These are phyloP conservation scores for Chrysosporium keratinophilum DNA, from an alignment of 2,329 filamentous ascomycete genomes.

Conservation along the genomic window DNA sequence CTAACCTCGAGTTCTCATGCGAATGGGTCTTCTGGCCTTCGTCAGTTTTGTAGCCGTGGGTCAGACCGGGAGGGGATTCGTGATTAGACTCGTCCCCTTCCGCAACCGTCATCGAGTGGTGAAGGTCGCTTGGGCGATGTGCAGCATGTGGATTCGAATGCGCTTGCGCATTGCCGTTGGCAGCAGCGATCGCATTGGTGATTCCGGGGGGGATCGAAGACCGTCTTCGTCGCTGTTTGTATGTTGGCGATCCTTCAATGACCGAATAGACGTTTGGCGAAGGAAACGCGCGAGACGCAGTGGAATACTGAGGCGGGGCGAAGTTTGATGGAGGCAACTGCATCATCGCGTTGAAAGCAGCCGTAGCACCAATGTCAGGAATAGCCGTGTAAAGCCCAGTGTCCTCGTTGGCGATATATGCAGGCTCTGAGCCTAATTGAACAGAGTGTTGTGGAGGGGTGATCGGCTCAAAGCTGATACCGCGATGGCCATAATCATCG, in stretches of 20 bases:
- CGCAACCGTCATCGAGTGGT: constrained; percentile 80
- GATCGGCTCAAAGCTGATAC: constrained; percentile 90
- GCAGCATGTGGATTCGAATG: constrained; percentile 45
- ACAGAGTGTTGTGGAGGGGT: constrained; percentile 88
- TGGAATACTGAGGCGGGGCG: constrained; percentile 66
- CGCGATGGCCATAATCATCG: constrained; percentile 94
- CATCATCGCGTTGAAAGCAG: constrained; percentile 76
- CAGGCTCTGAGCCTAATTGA: constrained; percentile 72
- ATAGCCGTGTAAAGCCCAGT: constrained; percentile 92
- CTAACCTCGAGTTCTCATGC: constrained; percentile 70
- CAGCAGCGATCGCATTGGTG: constrained; percentile 55
- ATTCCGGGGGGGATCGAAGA: constrained; percentile 82
- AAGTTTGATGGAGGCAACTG: constrained; percentile 80
- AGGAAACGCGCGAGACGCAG: constrained; percentile 56
- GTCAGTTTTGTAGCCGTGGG: constrained; percentile 60
- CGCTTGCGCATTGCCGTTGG: constrained; percentile 42
- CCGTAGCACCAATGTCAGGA: constrained; percentile 68
- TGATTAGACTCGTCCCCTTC: constrained; percentile 70
- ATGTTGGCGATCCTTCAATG: constrained; percentile 94
- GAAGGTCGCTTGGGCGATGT: constrained; percentile 79
- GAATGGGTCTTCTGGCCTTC: constrained; percentile 66
- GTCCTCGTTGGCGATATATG: constrained; percentile 97
- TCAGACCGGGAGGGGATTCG: constrained; percentile 67
- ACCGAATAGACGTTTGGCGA: constrained; percentile 82
- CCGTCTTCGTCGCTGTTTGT: constrained; percentile 90